A percentile compares a stretch with the other conserved stretches of the same genome.
Evolutionary conservation across 352 stramenopile genomes (phyloP).

Genomic region (Pseudoperonospora humuli): DNA sequence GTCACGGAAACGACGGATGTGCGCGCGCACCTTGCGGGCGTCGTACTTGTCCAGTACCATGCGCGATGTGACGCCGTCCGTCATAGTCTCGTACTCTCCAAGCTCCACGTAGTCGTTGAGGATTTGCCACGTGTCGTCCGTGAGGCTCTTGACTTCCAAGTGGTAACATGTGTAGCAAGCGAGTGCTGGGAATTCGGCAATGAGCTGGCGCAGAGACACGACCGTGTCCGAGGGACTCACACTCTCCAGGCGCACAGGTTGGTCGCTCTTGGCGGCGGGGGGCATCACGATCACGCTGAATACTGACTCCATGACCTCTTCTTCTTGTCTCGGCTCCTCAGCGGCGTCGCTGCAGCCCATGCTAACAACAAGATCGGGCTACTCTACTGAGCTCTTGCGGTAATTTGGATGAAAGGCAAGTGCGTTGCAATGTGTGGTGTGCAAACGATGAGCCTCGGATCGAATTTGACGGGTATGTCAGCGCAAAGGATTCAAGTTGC

Average conservation of each 20-base stretch:
- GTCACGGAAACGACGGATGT: conserved; percentile 81
- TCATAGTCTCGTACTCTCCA: conserved; percentile 65
- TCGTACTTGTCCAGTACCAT: conserved; percentile 87
- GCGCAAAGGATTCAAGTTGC: conserved; percentile 10
- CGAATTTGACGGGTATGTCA: conserved; percentile 6
- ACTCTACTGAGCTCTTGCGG: conserved; percentile 7
- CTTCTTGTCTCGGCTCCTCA: conserved; percentile 12
- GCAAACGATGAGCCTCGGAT: conserved; percentile 9
- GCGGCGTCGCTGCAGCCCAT: conserved; percentile 31
- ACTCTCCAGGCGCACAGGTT: conserved; percentile 53
- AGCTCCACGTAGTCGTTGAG: conserved; percentile 86
- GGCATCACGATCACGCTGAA: conserved; percentile 55
- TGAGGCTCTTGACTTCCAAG: conserved; percentile 41
- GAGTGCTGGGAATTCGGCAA: conserved; percentile 76
- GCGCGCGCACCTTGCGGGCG: conserved; percentile 69
- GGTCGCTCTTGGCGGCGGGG: conserved; percentile 17
- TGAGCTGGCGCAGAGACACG: conserved; percentile 70
- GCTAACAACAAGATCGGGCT: background rate
- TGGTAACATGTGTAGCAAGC: conserved; percentile 85
- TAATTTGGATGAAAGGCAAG: conserved; percentile 15
- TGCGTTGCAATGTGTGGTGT: conserved; percentile 26
- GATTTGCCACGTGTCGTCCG: conserved; percentile 27
- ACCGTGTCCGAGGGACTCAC: conserved; percentile 74
- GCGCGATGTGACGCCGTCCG: conserved; percentile 51
- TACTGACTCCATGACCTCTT: conserved; percentile 23